Conservation (phyloP, 495 filamentous ascomycete genomes). For the Penicillium fimorum region DNA sequence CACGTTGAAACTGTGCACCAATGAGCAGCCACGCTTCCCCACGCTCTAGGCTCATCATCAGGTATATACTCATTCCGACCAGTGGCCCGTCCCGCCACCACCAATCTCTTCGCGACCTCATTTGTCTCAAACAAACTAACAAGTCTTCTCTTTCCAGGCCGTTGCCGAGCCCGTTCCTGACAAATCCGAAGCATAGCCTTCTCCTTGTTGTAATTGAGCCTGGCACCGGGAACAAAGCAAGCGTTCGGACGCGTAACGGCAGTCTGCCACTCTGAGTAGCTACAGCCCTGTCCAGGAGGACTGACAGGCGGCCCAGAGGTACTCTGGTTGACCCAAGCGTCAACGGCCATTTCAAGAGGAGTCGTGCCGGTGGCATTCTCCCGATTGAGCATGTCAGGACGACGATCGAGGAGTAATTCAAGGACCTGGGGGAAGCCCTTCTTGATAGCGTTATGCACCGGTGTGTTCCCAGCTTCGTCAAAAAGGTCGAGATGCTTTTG, state of each 20-base stretch:
- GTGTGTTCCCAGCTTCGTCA: conserved; percentile 66
- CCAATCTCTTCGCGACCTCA: conserved; percentile 65
- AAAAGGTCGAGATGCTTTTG: conserved; percentile 58
- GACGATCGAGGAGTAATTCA: conserved; percentile 50
- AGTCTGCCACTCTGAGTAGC: not conserved
- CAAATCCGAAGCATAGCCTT: conserved; percentile 28
- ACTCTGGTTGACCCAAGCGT: conserved; percentile 43
- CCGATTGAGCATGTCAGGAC: conserved; percentile 57
- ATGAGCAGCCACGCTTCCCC: not conserved
- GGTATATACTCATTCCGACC: not conserved
- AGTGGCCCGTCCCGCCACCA: conserved; percentile 19
- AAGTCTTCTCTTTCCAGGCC: conserved; percentile 52
- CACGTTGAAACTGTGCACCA: not conserved
- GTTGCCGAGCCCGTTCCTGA: conserved; percentile 10
- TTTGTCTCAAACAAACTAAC: conserved; percentile 71
- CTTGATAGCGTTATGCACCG: conserved; percentile 57
- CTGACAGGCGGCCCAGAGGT: conserved; percentile 19
- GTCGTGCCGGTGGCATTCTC: conserved; percentile 73
- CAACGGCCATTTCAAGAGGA: conserved; percentile 61
- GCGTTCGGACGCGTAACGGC: not conserved
- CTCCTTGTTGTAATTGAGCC: conserved; percentile 6
- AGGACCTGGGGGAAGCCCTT: conserved; percentile 33
- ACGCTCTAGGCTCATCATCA: not conserved
- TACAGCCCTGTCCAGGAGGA: not conserved
- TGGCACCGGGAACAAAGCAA: conserved; percentile 24